phyloP scores from a whole-genome alignment of 1,284 basidiomycete genomes.

The Fistulina hepatica region DNA sequence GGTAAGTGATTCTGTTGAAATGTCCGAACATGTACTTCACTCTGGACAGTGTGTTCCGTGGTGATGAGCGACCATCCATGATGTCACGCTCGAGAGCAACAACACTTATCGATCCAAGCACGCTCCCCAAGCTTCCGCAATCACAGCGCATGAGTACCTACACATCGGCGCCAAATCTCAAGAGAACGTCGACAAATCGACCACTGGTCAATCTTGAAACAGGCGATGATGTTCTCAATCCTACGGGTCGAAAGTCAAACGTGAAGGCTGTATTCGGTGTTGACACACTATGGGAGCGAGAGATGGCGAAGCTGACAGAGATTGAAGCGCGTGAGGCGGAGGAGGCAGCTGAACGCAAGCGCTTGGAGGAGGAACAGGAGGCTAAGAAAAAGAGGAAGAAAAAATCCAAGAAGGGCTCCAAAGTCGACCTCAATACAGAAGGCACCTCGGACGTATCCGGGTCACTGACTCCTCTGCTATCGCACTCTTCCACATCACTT shows the following conservation, averaged over 20 bases:
- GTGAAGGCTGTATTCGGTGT: slow-evolving; percentile 72
- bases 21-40: slow-evolving; percentile 2
- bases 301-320: slow-evolving; percentile 60
- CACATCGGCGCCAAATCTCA: slow-evolving; percentile 21
- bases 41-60: slow-evolving; percentile 48
- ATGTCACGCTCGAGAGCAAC: slow-evolving; percentile 60
- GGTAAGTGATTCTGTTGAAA: slow-evolving; percentile 36
- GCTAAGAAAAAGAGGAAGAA: slow-evolving; percentile 32
- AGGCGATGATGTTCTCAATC: slow-evolving; percentile 26
- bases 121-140: slow-evolving; percentile 37
- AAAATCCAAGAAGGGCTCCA: slow-evolving; percentile 33
- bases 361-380: slow-evolving; percentile 33
- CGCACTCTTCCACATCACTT: slow-evolving; percentile 5
- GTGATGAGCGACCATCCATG: slow-evolving; percentile 75
- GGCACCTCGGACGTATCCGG: slow-evolving; percentile 10
- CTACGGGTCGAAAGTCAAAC: slow-evolving; percentile 25
- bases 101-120: slow-evolving; percentile 62
- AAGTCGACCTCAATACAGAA: too few species aligned
- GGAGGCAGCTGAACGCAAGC: slow-evolving; percentile 38
- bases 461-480: slow-evolving; percentile 8
- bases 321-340: slow-evolving; percentile 55
- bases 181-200: slow-evolving; percentile 41
- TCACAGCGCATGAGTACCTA: slow-evolving; percentile 35
- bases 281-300: slow-evolving; percentile 72
- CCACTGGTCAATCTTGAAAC: slow-evolving; percentile 55